Evolutionary conservation across 139 green algal species (phyloP).

Genomic region (Chlorella sp.): DNA sequence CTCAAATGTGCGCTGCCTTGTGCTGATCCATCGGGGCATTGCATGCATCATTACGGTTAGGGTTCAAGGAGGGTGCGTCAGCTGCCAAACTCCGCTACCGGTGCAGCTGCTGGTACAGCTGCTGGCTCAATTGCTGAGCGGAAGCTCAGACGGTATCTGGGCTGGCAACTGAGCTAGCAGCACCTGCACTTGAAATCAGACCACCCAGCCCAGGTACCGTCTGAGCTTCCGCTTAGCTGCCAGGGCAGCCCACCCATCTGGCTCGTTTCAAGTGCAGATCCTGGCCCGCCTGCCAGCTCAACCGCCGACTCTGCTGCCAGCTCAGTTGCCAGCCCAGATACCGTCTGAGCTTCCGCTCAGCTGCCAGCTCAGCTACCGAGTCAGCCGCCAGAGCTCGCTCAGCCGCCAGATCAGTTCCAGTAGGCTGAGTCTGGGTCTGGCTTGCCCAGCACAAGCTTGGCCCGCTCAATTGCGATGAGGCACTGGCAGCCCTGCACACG

Average conservation of each 20-base stretch:
- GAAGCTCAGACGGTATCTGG: background rate
- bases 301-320: background rate
- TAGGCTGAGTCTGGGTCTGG: conserved; percentile 86
- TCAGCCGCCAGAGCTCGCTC: background rate
- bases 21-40: background rate
- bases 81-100: background rate
- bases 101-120: background rate
- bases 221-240: background rate
- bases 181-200: too few relatives aligned
- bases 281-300: too few relatives aligned
- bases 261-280: too few relatives aligned
- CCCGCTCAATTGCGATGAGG: conserved; percentile 88
- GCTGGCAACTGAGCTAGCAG: background rate
- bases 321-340: background rate
- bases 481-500: conserved; percentile 81
- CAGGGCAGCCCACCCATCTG: too few relatives aligned
- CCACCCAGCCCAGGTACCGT: too few relatives aligned
- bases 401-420: conserved; percentile 79
- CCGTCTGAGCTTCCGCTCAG: background rate
- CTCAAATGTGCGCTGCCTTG: too few relatives aligned
- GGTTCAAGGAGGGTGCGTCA: too few relatives aligned
- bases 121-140: too few relatives aligned
- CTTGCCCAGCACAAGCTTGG: conserved; percentile 76
- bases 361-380: background rate
- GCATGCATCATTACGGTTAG: background rate